These are phyloP conservation scores for Daldinia concentrica DNA, from an alignment of 495 filamentous ascomycete genomes.

Conservation along the genomic window DNA sequence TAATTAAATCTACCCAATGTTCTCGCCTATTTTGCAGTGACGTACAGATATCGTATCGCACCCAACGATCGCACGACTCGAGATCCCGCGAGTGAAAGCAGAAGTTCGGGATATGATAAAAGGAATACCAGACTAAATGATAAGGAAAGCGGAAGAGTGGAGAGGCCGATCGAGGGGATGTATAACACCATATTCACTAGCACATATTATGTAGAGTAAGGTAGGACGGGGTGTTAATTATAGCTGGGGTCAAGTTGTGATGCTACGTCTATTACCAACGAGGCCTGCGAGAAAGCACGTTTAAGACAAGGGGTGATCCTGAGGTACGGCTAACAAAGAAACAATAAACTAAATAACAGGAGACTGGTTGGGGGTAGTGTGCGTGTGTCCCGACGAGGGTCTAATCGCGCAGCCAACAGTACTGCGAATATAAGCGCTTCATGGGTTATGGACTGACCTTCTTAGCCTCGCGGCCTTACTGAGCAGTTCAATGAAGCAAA, in stretches of 20 bases:
- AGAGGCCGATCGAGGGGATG: not conserved
- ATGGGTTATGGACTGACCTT: not conserved
- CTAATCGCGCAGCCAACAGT: conserved; percentile 6
- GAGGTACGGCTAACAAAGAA: not conserved
- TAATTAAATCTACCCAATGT: not conserved
- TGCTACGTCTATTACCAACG: not conserved
- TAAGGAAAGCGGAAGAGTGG: not conserved
- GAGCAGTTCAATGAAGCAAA: not conserved
- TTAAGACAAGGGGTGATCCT: conserved; percentile 4
- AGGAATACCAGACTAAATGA: not conserved
- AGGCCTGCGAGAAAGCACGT: not conserved
- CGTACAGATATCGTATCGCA: not conserved
- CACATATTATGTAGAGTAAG: not conserved
- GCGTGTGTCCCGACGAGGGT: not conserved
- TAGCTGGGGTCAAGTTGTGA: not conserved
- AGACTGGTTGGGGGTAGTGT: not conserved
- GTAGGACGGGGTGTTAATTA: conserved; percentile 5
- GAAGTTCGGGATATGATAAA: not conserved
- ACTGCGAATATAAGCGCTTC: conserved; percentile 1
- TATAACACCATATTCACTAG: not conserved
- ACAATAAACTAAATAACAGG: not conserved
- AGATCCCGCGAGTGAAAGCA: not conserved
- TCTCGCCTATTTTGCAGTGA: not conserved
- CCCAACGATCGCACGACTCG: not conserved
- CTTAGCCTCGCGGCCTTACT: not conserved